A percentile compares a stretch with the other conserved stretches of the same genome.
Evolutionary conservation across 768 basidiomycete species (phyloP).

Genomic region (Hericium erinaceus): DNA sequence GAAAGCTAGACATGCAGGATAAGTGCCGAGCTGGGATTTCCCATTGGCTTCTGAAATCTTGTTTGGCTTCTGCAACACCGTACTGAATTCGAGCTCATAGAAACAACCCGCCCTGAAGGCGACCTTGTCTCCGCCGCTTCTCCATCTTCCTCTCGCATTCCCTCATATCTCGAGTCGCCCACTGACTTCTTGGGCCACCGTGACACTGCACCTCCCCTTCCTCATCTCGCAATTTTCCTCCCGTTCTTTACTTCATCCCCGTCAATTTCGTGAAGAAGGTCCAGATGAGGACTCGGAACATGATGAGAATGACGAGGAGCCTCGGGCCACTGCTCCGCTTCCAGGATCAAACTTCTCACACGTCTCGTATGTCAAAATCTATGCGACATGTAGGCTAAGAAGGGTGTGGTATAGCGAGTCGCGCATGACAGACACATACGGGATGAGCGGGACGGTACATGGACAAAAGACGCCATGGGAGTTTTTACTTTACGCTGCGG

Average conservation of each 20-base stretch:
- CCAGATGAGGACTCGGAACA: not conserved
- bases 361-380: conserved; percentile 64
- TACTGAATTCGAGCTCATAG: not conserved
- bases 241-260: conserved; percentile 21
- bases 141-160: conserved; percentile 66
- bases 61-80: too few relatives aligned
- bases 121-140: conserved; percentile 38
- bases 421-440: not conserved
- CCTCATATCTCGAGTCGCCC: conserved; percentile 43
- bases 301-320: conserved; percentile 6
- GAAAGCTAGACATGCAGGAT: too few relatives aligned
- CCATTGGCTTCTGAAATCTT: too few relatives aligned
- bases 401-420: conserved; percentile 66
- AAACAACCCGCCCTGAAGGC: not conserved
- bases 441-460: conserved; percentile 25
- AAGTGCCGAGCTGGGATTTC: too few relatives aligned
- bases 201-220: conserved; percentile 50
- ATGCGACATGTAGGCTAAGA: conserved; percentile 68
- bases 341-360: conserved; percentile 56
- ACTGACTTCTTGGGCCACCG: conserved; percentile 63
- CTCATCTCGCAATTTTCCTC: conserved; percentile 57
- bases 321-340: conserved; percentile 6
- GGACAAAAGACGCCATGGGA: conserved; percentile 60
- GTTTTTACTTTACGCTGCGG: conserved; percentile 52
- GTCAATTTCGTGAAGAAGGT: not conserved